Conservation (phyloP, 192 early-diverging fungal genomes). For the Diversispora epigaea region DNA sequence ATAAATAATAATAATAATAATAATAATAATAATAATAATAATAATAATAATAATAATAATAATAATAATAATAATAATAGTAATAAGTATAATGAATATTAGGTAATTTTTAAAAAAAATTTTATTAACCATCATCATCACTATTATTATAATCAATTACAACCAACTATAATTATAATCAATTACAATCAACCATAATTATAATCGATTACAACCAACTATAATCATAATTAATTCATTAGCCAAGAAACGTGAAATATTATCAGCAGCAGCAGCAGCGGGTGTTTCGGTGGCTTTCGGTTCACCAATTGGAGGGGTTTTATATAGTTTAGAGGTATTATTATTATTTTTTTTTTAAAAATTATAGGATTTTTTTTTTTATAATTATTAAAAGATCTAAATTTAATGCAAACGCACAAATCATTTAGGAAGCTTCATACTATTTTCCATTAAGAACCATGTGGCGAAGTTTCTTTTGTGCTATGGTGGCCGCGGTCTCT, state of each 20-base stretch:
- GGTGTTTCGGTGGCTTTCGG: conserved; percentile 96
- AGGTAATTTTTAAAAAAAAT: no score
- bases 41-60: not conserved
- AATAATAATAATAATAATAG: not conserved
- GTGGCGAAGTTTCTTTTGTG: conserved; percentile 93
- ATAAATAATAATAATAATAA: not conserved
- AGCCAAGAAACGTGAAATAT: conserved; percentile 88
- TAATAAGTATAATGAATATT: no score
- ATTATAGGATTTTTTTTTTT: conserved; percentile 28
- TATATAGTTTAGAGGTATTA: conserved; percentile 80
- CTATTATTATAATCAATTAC: no score
- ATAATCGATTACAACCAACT: no score
- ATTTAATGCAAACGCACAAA: no score
- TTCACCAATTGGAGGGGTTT: conserved; percentile 93
- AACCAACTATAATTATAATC: no score
- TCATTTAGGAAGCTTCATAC: conserved; percentile 72
- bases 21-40: not conserved
- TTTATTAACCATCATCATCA: no score
- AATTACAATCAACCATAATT: no score
- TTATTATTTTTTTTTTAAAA: conserved; percentile 17
- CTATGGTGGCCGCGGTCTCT: conserved; percentile 82
- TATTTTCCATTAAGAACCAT: conserved; percentile 94
- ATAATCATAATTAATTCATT: not conserved
- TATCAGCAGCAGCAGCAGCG: conserved; percentile 89
- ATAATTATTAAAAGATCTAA: no score